A percentile compares a stretch with the other conserved stretches of the same genome.
phyloP scores from a whole-genome alignment of 805 yeast species.

The Millerago galiae region DNA sequence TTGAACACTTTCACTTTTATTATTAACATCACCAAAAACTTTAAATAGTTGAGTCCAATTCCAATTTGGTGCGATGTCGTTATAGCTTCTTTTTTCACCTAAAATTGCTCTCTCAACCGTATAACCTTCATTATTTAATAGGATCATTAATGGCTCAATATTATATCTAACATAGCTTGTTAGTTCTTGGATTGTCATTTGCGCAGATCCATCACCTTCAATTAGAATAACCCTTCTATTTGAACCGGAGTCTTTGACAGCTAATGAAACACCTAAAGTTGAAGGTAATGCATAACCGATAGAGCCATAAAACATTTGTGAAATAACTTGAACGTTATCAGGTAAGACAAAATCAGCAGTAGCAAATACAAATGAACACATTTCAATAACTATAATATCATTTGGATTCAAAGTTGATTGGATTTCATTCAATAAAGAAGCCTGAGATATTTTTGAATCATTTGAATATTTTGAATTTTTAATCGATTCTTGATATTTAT shows the following conservation, averaged over 20 bases:
- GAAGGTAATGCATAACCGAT: slow-evolving; percentile 64
- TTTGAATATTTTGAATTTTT: slow-evolving; percentile 1
- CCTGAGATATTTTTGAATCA: slow-evolving; percentile 29
- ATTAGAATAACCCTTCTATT: slow-evolving; percentile 44
- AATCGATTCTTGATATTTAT: background rate
- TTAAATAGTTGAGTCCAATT: slow-evolving; percentile 38
- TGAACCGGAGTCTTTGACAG: slow-evolving; percentile 37
- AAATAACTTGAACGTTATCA: slow-evolving; percentile 41
- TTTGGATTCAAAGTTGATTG: slow-evolving; percentile 47
- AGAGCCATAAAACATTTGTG: slow-evolving; percentile 63
- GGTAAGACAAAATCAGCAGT: slow-evolving; percentile 53
- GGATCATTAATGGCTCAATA: slow-evolving; percentile 49
- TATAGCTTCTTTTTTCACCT: slow-evolving; percentile 47
- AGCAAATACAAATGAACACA: slow-evolving; percentile 63
- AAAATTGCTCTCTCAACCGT: slow-evolving; percentile 60
- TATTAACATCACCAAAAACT: slow-evolving; percentile 50
- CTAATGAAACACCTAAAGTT: slow-evolving; percentile 54
- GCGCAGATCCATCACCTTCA: slow-evolving; percentile 67
- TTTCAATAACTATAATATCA: slow-evolving; percentile 55
- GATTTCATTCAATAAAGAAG: slow-evolving; percentile 45
- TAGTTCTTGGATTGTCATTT: slow-evolving; percentile 59
- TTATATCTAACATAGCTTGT: slow-evolving; percentile 51
- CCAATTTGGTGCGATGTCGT: slow-evolving; percentile 57
- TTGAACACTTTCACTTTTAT: slow-evolving; percentile 34
- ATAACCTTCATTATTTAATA: slow-evolving; percentile 61